Evolutionary conservation across 805 yeast genomes (phyloP).

Genomic region (Candida silvicultrix): DNA sequence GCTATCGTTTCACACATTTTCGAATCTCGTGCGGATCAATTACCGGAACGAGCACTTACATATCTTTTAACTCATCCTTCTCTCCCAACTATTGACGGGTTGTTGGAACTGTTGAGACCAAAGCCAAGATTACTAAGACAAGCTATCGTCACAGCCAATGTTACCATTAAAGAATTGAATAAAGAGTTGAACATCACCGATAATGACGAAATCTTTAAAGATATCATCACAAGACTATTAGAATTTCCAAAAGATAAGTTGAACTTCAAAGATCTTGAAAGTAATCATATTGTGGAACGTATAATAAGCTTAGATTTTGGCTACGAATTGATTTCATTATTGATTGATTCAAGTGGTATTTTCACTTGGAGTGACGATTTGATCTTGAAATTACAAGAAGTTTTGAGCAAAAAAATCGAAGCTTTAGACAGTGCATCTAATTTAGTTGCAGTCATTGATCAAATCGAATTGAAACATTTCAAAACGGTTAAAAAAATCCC

Average conservation of each 20-base stretch:
- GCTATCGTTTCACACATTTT: slow-evolving; percentile 39
- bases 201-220: slow-evolving; percentile 60
- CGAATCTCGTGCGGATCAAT: slow-evolving; percentile 5
- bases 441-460: slow-evolving; percentile 20
- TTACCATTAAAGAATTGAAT: slow-evolving; percentile 59
- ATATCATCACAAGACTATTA: slow-evolving; percentile 57
- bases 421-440: slow-evolving; percentile 34
- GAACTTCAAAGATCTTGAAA: slow-evolving; percentile 16
- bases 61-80: slow-evolving; percentile 84
- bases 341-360: slow-evolving; percentile 70
- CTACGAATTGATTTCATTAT: slow-evolving; percentile 53
- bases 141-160: slow-evolving; percentile 71
- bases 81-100: slow-evolving; percentile 61
- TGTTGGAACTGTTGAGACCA: slow-evolving; percentile 46
- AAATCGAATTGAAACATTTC: slow-evolving; percentile 22
- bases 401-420: slow-evolving; percentile 42
- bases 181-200: slow-evolving; percentile 49
- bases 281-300: slow-evolving; percentile 37
- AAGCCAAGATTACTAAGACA: slow-evolving; percentile 69
- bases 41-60: slow-evolving; percentile 46
- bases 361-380: slow-evolving; percentile 55
- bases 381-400: slow-evolving; percentile 35
- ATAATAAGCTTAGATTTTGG: slow-evolving; percentile 44
- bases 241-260: slow-evolving; percentile 45
- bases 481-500: slow-evolving; percentile 40